Conservation (phyloP, 768 basidiomycete species). For the Udeniomyces megalosporus region DNA sequence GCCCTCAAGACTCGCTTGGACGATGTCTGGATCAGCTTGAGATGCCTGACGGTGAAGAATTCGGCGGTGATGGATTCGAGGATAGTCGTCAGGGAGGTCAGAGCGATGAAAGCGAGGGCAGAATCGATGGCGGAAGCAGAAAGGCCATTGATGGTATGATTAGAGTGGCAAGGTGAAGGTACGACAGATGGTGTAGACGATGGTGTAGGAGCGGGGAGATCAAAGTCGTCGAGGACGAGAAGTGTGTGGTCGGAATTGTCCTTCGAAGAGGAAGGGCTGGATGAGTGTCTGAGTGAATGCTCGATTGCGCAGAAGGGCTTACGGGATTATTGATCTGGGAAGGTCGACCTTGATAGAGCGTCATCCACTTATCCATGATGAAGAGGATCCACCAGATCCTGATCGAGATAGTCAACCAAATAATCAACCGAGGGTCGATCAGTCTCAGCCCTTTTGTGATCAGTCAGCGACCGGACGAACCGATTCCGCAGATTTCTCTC, state of each 20-base stretch:
- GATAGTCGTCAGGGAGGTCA: constrained; percentile 10
- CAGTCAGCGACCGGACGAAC: no score
- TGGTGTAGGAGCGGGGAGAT: not conserved
- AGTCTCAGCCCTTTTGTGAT: no score
- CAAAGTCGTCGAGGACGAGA: constrained; percentile 12
- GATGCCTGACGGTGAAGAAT: not conserved
- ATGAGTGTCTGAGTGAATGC: not conserved
- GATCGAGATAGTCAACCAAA: no score
- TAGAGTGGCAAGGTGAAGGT: not conserved
- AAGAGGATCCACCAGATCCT: constrained; percentile 17
- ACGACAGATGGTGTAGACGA: not conserved
- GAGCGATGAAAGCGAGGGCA: constrained; percentile 9
- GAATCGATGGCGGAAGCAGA: not conserved
- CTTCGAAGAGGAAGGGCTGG: no score
- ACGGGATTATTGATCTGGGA: no score
- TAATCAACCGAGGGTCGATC: no score
- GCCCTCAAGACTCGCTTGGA: not conserved
- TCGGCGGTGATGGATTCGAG: constrained; percentile 6
- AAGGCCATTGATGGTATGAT: not conserved
- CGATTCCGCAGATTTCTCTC: constrained; percentile 13
- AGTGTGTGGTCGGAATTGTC: not conserved
- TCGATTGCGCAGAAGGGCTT: no score
- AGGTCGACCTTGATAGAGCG: constrained; percentile 13
- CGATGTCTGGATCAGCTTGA: not conserved
- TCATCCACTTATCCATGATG: constrained; percentile 13